A percentile compares a stretch with the other conserved stretches of the same genome.
Conservation (phyloP, 495 filamentous ascomycete genomes). For the Annulohypoxylon nitens region DNA sequence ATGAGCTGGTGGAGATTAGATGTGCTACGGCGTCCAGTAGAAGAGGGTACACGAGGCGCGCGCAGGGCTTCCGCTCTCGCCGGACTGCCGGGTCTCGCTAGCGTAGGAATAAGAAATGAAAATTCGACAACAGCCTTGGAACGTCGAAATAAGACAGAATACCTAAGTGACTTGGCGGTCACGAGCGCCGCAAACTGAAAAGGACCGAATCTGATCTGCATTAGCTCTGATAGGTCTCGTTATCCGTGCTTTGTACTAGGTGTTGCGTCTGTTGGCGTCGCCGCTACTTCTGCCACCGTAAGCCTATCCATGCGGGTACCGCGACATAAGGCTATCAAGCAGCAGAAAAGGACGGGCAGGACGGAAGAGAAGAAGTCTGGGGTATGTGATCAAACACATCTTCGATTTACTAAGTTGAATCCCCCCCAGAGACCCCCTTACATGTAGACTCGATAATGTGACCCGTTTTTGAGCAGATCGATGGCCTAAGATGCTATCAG, state of each 20-base stretch:
- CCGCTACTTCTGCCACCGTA: not conserved
- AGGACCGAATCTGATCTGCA: constrained; percentile 47
- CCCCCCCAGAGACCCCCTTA: constrained; percentile 22
- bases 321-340: constrained; percentile 23
- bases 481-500: constrained; percentile 23
- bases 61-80: constrained; percentile 8
- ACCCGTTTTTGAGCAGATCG: constrained; percentile 26
- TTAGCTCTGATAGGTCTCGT: constrained; percentile 31
- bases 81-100: constrained; percentile 42
- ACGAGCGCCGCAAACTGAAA: constrained; percentile 40
- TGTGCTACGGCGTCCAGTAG: not conserved
- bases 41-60: not conserved
- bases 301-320: constrained; percentile 17
- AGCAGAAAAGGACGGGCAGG: not conserved
- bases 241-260: constrained; percentile 17
- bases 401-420: constrained; percentile 8
- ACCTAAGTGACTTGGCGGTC: constrained; percentile 34
- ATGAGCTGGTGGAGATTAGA: constrained; percentile 24
- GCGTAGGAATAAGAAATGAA: constrained; percentile 34
- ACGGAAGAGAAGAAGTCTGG: constrained; percentile 5
- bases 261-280: constrained; percentile 19
- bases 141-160: constrained; percentile 28
- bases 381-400: constrained; percentile 15
- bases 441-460: constrained; percentile 27
- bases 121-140: constrained; percentile 19